Evolutionary conservation across 148 eudicot genomes (phyloP), one percentile per base, ranked within the genome.

Genomic region (Polygonum maritimum): DNA sequence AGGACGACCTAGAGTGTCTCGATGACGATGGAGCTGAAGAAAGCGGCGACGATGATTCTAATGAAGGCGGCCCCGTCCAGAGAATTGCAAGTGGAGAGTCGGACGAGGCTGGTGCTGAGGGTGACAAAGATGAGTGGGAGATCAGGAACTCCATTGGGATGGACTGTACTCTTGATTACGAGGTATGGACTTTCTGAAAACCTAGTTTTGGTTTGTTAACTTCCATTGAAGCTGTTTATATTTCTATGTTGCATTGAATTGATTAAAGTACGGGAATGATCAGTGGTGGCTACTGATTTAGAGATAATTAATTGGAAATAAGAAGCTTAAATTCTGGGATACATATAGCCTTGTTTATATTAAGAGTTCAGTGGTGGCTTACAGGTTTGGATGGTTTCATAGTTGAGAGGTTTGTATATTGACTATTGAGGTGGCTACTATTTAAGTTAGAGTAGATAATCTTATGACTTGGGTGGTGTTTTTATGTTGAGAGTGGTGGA

Each of bases 131-230:
- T 22, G 85, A 73, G 44, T 82, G 81, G 84, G 89, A 85, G 19
- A 75, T 91, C 76, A 81, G 78, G 71, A 78, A 82, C 55, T 82
- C 87, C 10, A 85, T 91, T 77, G 97, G 97, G 12, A 80, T 84
- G 75, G 97, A 91, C 22, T 82, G 83, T 44, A 89, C 97, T 69
- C 88, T 91, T 51, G 93, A 91, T 80, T 78, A 75, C 57, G 91
- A 91, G 92, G 97, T 91, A 72, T 38, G 71, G 0, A 2, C 1
- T 8, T 67, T 67, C 40, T 7, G 0, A 67, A 77, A 33, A 52
- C 38, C 62, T 72, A 14, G 57, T 41, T 7, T 4, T 0, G 57
- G 8, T 44, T 21, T 39, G 16, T 44, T 44, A n/a, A 35, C 5
- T 81, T 49, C 21, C 22, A 47, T 6, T 48, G n/a, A n/a, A n/a